Evolutionary conservation across 108 stramenopile genomes (phyloP).

Genomic region (Aurantiochytrium sp.): DNA sequence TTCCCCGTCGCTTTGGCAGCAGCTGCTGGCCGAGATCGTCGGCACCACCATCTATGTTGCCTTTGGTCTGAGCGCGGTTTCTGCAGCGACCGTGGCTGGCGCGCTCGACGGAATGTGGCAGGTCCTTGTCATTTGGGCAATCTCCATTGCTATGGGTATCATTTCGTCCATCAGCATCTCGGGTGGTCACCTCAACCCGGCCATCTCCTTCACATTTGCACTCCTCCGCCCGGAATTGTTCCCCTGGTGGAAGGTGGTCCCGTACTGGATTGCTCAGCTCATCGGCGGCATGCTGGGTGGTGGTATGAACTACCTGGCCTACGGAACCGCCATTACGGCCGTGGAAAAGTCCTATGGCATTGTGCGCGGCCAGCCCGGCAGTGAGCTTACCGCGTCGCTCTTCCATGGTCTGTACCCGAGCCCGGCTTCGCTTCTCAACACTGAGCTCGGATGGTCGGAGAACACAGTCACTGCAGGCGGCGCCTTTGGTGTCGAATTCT

Average conservation of each 20-base stretch:
- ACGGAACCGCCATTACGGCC: conserved; percentile 28
- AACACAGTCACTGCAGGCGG: background rate
- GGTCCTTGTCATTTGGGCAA: conserved; percentile 51
- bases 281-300: conserved; percentile 39
- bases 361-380: background rate
- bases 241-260: conserved; percentile 39
- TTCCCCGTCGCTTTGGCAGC: conserved; percentile 12
- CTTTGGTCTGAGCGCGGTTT: conserved; percentile 48
- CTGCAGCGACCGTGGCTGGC: conserved; percentile 33
- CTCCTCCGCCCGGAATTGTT: conserved; percentile 15
- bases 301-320: conserved; percentile 37
- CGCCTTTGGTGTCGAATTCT: conserved; percentile 46
- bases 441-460: background rate
- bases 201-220: conserved; percentile 42
- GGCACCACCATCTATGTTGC: conserved; percentile 53
- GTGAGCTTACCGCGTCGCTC: background rate
- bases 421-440: background rate
- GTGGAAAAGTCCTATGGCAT: conserved; percentile 40
- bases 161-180: conserved; percentile 30
- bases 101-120: conserved; percentile 44
- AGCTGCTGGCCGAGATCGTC: conserved; percentile 53
- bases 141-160: conserved; percentile 57
- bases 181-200: conserved; percentile 49
- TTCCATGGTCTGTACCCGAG: background rate
- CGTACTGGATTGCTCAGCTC: conserved; percentile 41